phyloP scores from a whole-genome alignment of 1,284 basidiomycete species.

The Mrakiaceae sp. region DNA sequence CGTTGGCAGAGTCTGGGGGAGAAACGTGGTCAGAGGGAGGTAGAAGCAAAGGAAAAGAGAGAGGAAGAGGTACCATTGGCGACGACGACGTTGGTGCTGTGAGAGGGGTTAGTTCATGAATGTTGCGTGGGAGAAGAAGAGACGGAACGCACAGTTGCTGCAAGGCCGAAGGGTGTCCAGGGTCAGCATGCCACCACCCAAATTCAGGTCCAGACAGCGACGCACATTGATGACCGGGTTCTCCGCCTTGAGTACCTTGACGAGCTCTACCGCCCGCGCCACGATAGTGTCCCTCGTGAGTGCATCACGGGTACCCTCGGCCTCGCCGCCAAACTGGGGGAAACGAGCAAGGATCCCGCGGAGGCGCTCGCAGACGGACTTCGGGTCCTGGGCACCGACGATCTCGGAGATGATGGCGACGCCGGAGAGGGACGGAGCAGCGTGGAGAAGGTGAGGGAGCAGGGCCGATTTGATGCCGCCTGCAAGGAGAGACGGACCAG shows the following conservation, averaged over 20 bases:
- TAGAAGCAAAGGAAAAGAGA: neutral
- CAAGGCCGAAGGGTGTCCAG: slow-evolving; percentile 16
- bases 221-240: slow-evolving; percentile 14
- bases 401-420: slow-evolving; percentile 89
- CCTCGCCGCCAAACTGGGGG: neutral
- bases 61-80: slow-evolving; percentile 43
- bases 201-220: slow-evolving; percentile 15
- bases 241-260: slow-evolving; percentile 9
- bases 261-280: neutral
- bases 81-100: slow-evolving; percentile 69
- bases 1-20: slow-evolving; percentile 61
- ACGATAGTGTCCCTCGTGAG: slow-evolving; percentile 6
- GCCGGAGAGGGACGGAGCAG: slow-evolving; percentile 59
- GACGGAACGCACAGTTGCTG: slow-evolving; percentile 44
- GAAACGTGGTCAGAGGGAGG: neutral
- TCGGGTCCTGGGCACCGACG: slow-evolving; percentile 54
- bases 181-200: neutral
- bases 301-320: neutral
- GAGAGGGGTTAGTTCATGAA: no score
- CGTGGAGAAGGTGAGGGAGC: slow-evolving; percentile 45
- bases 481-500: slow-evolving; percentile 27
- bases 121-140: no score
- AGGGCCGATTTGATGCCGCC: slow-evolving; percentile 73
- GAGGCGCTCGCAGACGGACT: slow-evolving; percentile 20
- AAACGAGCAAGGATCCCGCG: slow-evolving; percentile 8